These are phyloP conservation scores for Reticulascus tulasneorum DNA, from an alignment of 2,329 filamentous ascomycete genomes.

Conservation along the genomic window DNA sequence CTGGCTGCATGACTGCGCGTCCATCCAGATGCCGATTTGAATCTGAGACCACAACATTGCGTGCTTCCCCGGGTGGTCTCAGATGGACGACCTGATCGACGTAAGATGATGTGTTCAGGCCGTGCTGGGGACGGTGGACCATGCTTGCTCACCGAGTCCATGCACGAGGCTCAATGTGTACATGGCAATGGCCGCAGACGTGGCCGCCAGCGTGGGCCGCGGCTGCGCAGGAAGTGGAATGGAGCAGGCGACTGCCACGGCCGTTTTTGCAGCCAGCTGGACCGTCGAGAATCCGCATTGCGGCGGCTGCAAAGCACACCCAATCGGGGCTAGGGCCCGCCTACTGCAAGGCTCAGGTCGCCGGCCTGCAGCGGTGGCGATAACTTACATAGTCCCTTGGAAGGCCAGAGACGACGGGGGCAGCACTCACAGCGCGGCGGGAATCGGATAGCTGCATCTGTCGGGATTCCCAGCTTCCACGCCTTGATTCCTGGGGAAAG, in stretches of 20 bases:
- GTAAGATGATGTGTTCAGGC: slow-evolving; percentile 1
- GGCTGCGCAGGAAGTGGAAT: not conserved
- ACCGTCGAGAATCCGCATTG: not conserved
- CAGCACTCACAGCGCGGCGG: no score
- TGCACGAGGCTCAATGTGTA: slow-evolving; percentile 2
- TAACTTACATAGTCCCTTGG: no score
- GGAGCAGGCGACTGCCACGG: not conserved
- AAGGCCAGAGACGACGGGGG: no score
- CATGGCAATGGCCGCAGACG: no score
- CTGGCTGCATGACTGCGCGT: no score
- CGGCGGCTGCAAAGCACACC: not conserved
- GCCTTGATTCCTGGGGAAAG: no score
- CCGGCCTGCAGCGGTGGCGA: no score
- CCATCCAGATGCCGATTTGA: no score
- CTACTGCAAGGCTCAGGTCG: no score
- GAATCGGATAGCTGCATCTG: not conserved
- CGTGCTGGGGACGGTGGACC: not conserved
- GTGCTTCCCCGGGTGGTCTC: no score
- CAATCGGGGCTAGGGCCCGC: not conserved
- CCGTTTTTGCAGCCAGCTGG: not conserved
- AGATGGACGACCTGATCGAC: slow-evolving; percentile 6
- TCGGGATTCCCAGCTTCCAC: no score
- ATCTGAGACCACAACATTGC: no score
- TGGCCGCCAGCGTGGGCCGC: not conserved
- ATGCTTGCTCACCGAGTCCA: not conserved